Conservation (phyloP, 2,329 filamentous ascomycete species). For the Talaromyces piceae region DNA sequence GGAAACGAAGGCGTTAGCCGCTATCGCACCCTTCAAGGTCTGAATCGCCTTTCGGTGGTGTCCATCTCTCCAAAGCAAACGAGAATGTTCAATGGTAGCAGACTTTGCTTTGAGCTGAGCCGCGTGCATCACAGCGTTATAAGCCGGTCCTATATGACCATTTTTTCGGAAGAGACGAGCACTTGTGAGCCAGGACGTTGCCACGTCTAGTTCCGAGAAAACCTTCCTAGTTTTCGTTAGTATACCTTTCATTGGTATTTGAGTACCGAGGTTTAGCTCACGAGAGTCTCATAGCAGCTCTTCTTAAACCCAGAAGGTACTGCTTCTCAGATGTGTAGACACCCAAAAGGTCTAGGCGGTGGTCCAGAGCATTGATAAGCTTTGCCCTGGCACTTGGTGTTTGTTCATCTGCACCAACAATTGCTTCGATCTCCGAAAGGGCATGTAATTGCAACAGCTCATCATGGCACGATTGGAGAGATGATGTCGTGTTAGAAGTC, state of each 20-base stretch:
- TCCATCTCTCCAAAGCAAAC: constrained; percentile 85
- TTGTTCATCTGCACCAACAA: constrained; percentile 46
- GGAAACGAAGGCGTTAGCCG: constrained; percentile 64
- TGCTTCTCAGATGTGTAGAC: constrained; percentile 90
- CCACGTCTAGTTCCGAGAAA: constrained; percentile 20
- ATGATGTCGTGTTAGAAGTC: constrained; percentile 68
- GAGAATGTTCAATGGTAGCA: constrained; percentile 88
- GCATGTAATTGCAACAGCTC: constrained; percentile 80
- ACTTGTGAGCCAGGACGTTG: constrained; percentile 12
- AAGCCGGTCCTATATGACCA: constrained; percentile 69
- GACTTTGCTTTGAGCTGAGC: constrained; percentile 75
- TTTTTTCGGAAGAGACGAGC: constrained; percentile 21
- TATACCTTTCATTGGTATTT: background rate
- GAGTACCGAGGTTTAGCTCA: constrained; percentile 7
- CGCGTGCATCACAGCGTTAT: constrained; percentile 88
- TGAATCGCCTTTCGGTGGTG: constrained; percentile 94
- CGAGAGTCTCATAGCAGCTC: constrained; percentile 78
- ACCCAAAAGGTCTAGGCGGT: constrained; percentile 80
- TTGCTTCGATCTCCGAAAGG: constrained; percentile 76
- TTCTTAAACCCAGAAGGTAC: constrained; percentile 76
- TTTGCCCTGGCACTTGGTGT: constrained; percentile 15
- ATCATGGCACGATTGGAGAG: constrained; percentile 76
- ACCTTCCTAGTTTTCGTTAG: constrained; percentile 6
- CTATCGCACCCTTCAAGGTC: constrained; percentile 77
- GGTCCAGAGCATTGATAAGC: constrained; percentile 53